These are phyloP conservation scores for Leccinum disarticulatum DNA, from an alignment of 768 basidiomycete species.

Conservation along the genomic window DNA sequence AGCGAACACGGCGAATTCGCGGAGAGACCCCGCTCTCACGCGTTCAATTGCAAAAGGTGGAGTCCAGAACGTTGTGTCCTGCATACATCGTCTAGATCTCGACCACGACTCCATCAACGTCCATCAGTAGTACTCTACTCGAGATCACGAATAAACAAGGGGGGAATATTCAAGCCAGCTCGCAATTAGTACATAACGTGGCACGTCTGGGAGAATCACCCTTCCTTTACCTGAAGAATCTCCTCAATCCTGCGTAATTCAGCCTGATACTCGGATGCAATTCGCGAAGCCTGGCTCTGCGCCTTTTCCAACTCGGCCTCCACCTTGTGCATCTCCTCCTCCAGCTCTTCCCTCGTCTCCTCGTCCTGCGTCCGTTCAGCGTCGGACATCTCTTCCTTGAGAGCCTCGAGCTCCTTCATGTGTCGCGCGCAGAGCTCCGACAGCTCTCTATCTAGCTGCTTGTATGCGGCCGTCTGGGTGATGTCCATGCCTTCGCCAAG, in stretches of 20 bases:
- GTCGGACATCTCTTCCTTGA: constrained; percentile 48
- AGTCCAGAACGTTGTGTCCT: constrained; percentile 2
- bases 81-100: constrained; percentile 18
- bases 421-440: constrained; percentile 46
- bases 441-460: constrained; percentile 50
- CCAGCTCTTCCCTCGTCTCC: constrained; percentile 46
- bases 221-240: constrained; percentile 31
- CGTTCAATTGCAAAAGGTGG: constrained; percentile 6
- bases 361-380: constrained; percentile 46
- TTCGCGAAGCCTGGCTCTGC: constrained; percentile 30
- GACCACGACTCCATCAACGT: constrained; percentile 9
- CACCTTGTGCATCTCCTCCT: constrained; percentile 37
- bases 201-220: constrained; percentile 12
- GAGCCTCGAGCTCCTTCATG: constrained; percentile 44
- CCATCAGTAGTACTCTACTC: constrained; percentile 4
- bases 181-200: constrained; percentile 25
- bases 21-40: constrained; percentile 9
- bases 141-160: constrained; percentile 14
- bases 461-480: constrained; percentile 53
- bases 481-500: constrained; percentile 48
- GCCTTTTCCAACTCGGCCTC: constrained; percentile 29
- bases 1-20: constrained; percentile 21
- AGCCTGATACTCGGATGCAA: constrained; percentile 35
- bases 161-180: constrained; percentile 23
- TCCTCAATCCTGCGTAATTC: constrained; percentile 37